Evolutionary conservation across 2,329 filamentous ascomycete genomes (phyloP).

Genomic region (Shiraia bambusicola): DNA sequence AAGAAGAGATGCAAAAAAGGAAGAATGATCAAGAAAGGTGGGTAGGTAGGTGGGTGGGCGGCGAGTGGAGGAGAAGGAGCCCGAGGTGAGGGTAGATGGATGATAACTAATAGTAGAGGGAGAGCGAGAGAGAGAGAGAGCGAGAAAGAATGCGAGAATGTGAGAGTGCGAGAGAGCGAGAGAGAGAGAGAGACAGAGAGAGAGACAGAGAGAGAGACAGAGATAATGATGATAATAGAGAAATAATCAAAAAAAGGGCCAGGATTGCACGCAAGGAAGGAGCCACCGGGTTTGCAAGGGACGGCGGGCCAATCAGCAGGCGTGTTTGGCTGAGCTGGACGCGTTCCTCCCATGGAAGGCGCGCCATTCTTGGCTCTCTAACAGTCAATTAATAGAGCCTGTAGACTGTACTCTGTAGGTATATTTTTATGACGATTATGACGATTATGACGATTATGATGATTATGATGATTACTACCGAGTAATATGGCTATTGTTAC

Average conservation of each 20-base stretch:
- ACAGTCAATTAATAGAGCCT: no score
- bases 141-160: neutral
- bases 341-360: constrained; percentile 21
- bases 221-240: no score
- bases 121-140: neutral
- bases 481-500: no score
- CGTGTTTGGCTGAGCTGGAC: constrained; percentile 4
- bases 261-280: constrained; percentile 31
- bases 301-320: constrained; percentile 24
- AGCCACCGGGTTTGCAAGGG: constrained; percentile 23
- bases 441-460: no score
- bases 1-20: neutral
- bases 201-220: no score
- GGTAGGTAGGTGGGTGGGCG: neutral
- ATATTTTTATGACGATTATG: no score
- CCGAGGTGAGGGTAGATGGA: neutral
- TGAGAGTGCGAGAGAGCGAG: constrained; percentile 1
- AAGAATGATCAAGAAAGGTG: neutral
- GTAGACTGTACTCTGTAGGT: no score
- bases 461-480: no score
- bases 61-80: no score
- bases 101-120: neutral
- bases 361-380: constrained; percentile 23
- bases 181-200: constrained; percentile 3
- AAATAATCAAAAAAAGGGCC: no score